A percentile compares a stretch with the other conserved stretches of the same genome.
Conservation (phyloP, 805 yeast genomes). For the Wickerhamiella musiphila region DNA sequence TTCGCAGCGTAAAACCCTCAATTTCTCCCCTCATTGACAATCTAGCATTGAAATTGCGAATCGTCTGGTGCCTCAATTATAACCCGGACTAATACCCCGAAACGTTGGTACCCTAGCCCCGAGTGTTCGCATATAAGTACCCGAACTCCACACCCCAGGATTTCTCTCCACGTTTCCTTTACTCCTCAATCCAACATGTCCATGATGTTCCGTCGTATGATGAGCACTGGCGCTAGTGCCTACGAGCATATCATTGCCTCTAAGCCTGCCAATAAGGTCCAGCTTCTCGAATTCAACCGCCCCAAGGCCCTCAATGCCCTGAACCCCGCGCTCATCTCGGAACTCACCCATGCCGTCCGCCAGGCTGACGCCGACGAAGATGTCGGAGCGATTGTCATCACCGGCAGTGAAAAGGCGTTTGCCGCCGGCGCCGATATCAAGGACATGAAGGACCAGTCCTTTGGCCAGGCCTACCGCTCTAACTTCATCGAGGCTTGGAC, state of each 20-base stretch:
- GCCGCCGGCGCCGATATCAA: constrained; percentile 43
- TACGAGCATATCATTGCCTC: constrained; percentile 26
- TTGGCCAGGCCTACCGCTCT: constrained; percentile 22
- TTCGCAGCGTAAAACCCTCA: too few species aligned
- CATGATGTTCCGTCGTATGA: background rate
- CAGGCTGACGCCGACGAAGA: constrained; percentile 23
- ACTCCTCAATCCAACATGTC: too few species aligned
- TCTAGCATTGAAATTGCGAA: too few species aligned
- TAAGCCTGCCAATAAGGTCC: constrained; percentile 25
- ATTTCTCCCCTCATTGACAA: too few species aligned
- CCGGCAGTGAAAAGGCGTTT: constrained; percentile 31
- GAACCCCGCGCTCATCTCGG: constrained; percentile 22
- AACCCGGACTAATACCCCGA: too few species aligned
- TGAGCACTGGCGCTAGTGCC: constrained; percentile 11
- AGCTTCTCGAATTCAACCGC: constrained; percentile 25
- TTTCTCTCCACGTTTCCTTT: too few species aligned
- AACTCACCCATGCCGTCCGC: constrained; percentile 23
- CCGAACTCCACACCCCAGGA: too few species aligned
- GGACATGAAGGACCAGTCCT: constrained; percentile 28
- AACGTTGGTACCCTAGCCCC: too few species aligned
- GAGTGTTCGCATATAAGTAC: too few species aligned
- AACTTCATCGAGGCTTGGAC: constrained; percentile 28
- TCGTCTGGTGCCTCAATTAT: too few species aligned
- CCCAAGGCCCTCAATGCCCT: constrained; percentile 31
- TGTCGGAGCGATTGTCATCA: constrained; percentile 31